A percentile compares a stretch with the other conserved stretches of the same genome.
Evolutionary conservation across 1,284 basidiomycete species (phyloP).

Genomic region (Meripilus lineatus): DNA sequence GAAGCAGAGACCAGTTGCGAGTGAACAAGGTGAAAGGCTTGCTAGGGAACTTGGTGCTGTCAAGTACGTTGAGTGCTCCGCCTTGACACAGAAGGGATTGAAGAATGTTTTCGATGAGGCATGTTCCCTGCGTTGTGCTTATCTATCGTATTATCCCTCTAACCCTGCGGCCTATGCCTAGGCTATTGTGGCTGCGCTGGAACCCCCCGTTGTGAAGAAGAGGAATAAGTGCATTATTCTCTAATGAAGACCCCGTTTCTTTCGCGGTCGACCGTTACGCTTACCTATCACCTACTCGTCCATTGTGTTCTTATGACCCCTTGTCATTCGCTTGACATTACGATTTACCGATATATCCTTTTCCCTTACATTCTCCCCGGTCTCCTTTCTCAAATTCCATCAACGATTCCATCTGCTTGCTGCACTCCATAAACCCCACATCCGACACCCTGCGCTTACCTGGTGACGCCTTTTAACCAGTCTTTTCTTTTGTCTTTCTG

Average conservation of each 20-base stretch:
- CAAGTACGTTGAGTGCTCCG: conserved; percentile 99
- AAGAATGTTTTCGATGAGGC: conserved; percentile 99
- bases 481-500: conserved; percentile 8
- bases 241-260: conserved; percentile 37
- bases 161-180: conserved; percentile 27
- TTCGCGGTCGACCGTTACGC: conserved; percentile 9
- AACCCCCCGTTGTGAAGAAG: conserved; percentile 90
- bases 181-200: conserved; percentile 98
- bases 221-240: conserved; percentile 82
- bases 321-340: conserved; percentile 14
- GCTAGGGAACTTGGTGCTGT: conserved; percentile 95
- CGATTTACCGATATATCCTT: conserved; percentile 26
- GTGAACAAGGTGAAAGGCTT: conserved; percentile 89
- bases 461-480: conserved; percentile 3
- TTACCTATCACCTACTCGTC: conserved; percentile 5
- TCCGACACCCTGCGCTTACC: conserved; percentile 2
- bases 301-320: conserved; percentile 15
- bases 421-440: conserved; percentile 6
- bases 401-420: conserved; percentile 10
- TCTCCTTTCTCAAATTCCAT: conserved; percentile 18
- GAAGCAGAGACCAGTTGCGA: conserved; percentile 90
- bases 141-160: conserved; percentile 2
- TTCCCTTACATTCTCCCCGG: conserved; percentile 19
- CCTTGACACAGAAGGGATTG: conserved; percentile 96
- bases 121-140: conserved; percentile 27